These are phyloP conservation scores for Colletotrichum viniferum DNA, from an alignment of 2,329 filamentous ascomycete species.

Conservation along the genomic window DNA sequence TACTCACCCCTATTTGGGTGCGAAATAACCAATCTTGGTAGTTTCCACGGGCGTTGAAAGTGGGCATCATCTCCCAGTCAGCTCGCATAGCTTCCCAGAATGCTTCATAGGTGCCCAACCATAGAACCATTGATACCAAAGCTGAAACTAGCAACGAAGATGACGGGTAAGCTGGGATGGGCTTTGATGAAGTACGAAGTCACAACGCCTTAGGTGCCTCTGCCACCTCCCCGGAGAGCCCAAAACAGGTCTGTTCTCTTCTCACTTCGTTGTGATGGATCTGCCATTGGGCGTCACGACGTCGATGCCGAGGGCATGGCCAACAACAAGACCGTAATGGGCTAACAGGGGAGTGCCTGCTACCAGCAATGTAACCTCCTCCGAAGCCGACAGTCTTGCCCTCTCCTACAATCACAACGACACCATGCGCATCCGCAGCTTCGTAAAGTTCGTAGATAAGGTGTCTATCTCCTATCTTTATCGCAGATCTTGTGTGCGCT, in stretches of 20 bases:
- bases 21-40: conserved; percentile 25
- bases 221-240: conserved; percentile 51
- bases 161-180: conserved; percentile 41
- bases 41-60: neutral
- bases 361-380: conserved; percentile 61
- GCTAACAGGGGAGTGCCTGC: conserved; percentile 59
- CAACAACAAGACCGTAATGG: conserved; percentile 60
- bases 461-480: conserved; percentile 58
- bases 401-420: conserved; percentile 58
- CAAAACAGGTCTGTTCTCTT: conserved; percentile 52
- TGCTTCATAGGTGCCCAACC: neutral
- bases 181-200: conserved; percentile 51
- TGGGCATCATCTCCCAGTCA: neutral
- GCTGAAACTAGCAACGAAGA: conserved; percentile 47
- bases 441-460: conserved; percentile 54
- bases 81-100: neutral
- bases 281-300: conserved; percentile 49
- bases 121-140: conserved; percentile 29
- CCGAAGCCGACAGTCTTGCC: conserved; percentile 59
- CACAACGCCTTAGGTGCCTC: conserved; percentile 63
- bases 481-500: conserved; percentile 53
- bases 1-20: conserved; percentile 26
- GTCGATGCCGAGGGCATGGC: conserved; percentile 50
- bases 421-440: conserved; percentile 46
- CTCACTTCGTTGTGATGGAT: conserved; percentile 42